Base-by-base conservation (phyloP, 2,329 filamentous ascomycete species). In the Coniochaeta pulveracea region DNA sequence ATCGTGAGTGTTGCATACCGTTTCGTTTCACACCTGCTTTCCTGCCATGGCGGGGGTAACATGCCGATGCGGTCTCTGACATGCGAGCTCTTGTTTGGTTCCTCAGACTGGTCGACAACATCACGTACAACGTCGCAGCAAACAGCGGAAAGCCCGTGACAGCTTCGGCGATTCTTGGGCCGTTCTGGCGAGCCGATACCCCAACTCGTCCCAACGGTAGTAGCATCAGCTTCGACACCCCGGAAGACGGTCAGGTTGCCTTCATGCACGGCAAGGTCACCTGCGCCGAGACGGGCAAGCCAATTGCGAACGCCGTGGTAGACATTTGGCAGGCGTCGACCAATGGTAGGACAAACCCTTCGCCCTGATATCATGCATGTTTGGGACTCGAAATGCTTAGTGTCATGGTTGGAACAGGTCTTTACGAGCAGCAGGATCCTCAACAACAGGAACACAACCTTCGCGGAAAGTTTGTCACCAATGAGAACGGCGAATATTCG, bases 341-440 rank as follows among this genome's bases (percentile, higher is more conserved):
- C 3, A 78, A 79, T 38, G 37, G 51, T 40, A 24, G n/a, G 29
- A 18, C 5, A 24, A 8, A 10, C n/a, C n/a, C n/a, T n/a, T n/a
- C n/a, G n/a, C n/a, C n/a, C n/a, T n/a, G n/a, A n/a, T n/a, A n/a
- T 36, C 22, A 57, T 63, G 63, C 33, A 71, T 75, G 49, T 70
- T 75, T 7, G n/a, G 10, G 9, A 12, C 26, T 21, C 29, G 10
- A 6, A 12, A 10, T 22, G 18, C 15, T 5, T 5, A 10, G 14
- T 4, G 16, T 3, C 9, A 11, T 25, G 17, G 19, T 35, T 14
- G 22, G 15, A 6, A 8, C 19, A 59, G 60, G 61, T 7, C 47
- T 65, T 47, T 79, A 80, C 42, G 80, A 85, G 58, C 80, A 85
- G 55, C 81, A 86, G 55, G 81, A 86, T 42, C 60, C 68, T 0